A percentile compares a stretch with the other conserved stretches of the same genome.
phyloP scores from a whole-genome alignment of 345 rosid species.

The Eucalyptus urophylla region DNA sequence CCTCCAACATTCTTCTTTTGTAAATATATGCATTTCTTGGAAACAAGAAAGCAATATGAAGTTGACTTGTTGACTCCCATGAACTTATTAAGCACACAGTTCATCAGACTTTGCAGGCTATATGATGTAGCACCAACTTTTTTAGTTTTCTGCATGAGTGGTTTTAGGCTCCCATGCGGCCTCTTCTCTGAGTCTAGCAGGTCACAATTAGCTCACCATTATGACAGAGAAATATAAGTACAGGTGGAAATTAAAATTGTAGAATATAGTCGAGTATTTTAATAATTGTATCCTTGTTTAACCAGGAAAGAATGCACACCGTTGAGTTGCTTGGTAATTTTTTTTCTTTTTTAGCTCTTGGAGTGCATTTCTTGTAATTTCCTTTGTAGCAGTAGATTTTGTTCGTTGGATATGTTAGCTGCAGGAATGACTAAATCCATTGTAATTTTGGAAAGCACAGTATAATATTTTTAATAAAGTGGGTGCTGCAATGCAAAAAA shows the following conservation, averaged over 20 bases:
- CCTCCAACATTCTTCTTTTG: neutral
- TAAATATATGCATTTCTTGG: neutral
- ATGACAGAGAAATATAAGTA: neutral
- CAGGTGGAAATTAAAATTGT: neutral
- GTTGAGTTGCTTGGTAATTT: neutral
- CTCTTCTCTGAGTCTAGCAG: neutral
- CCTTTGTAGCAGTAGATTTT: neutral
- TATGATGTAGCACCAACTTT: neutral
- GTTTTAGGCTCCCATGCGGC: neutral
- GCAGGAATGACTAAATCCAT: neutral
- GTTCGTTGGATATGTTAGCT: neutral
- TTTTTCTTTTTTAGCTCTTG: neutral
- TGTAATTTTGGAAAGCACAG: neutral
- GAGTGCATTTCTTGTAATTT: neutral
- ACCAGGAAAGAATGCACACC: neutral
- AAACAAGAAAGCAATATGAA: neutral
- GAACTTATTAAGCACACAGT: neutral
- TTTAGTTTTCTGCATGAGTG: neutral
- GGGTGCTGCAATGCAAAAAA: neutral
- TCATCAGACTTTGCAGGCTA: neutral
- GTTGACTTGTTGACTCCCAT: neutral
- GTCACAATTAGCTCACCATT: neutral
- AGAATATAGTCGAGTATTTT: neutral
- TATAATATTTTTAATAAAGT: neutral
- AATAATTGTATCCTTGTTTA: neutral